Conservation (phyloP, 2,329 filamentous ascomycete species). For the Epichloe festucae region DNA sequence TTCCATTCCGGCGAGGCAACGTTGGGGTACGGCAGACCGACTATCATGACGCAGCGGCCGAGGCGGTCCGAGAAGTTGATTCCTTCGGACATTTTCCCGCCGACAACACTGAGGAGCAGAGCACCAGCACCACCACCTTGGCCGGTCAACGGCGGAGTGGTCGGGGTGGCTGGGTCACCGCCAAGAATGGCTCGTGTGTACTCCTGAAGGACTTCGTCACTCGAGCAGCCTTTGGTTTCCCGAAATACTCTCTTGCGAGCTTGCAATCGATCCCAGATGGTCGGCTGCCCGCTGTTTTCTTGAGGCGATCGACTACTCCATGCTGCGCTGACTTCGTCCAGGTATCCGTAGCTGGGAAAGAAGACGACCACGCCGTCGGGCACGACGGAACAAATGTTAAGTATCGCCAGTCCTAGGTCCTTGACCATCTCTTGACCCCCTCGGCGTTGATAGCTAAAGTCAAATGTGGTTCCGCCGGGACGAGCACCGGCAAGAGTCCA, state of each 20-base stretch:
- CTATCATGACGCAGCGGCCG: slow-evolving; percentile 79
- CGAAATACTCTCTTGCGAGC: slow-evolving; percentile 50
- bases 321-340: slow-evolving; percentile 55
- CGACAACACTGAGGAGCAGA: slow-evolving; percentile 78
- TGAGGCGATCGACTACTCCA: slow-evolving; percentile 36
- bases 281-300: slow-evolving; percentile 16
- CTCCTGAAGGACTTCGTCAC: slow-evolving; percentile 57
- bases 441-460: slow-evolving; percentile 78
- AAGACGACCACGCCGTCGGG: slow-evolving; percentile 89
- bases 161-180: slow-evolving; percentile 6
- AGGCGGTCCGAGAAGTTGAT: slow-evolving; percentile 95
- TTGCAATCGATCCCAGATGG: slow-evolving; percentile 46
- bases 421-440: slow-evolving; percentile 54
- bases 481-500: slow-evolving; percentile 47
- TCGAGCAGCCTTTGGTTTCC: slow-evolving; percentile 40
- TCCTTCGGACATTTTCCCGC: slow-evolving; percentile 89
- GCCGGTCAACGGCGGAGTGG: background rate
- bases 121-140: slow-evolving; percentile 40
- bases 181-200: slow-evolving; percentile 58
- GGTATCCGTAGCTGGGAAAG: slow-evolving; percentile 88
- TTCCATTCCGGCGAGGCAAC: slow-evolving; percentile 84
- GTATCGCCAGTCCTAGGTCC: slow-evolving; percentile 60
- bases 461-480: slow-evolving; percentile 43
- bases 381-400: slow-evolving; percentile 59
- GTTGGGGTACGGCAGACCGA: slow-evolving; percentile 89